A percentile compares a stretch with the other conserved stretches of the same genome.
Conservation (phyloP, 73 alveolate genomes). For the Effrenium voratum region DNA sequence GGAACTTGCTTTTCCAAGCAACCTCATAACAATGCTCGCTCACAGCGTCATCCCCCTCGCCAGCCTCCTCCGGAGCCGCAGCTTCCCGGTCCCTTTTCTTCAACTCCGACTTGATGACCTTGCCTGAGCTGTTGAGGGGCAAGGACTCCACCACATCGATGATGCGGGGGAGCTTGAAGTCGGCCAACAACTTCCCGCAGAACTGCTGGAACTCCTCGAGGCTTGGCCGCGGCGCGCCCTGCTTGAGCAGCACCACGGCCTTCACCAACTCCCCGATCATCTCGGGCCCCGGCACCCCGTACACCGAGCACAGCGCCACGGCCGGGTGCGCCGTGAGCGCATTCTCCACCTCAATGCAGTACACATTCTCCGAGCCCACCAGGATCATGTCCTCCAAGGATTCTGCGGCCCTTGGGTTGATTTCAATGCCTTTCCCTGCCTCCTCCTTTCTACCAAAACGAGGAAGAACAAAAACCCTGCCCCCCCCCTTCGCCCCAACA, state of each 20-base stretch:
- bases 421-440: no score
- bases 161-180: conserved; percentile 56
- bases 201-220: conserved; percentile 18
- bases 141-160: conserved; percentile 41
- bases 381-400: conserved; percentile 73
- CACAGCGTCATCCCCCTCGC: neutral
- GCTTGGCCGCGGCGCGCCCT: conserved; percentile 56
- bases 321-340: conserved; percentile 55
- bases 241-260: conserved; percentile 52
- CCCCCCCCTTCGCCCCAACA: no score
- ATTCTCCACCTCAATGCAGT: conserved; percentile 71
- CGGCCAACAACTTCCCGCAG: conserved; percentile 54
- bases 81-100: conserved; percentile 30
- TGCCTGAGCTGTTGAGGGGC: conserved; percentile 71
- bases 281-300: conserved; percentile 83
- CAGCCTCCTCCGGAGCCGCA: neutral
- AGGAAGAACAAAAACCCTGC: no score
- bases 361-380: conserved; percentile 66
- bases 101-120: conserved; percentile 55
- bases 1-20: conserved; percentile 41
- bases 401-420: no score
- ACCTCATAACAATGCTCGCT: conserved; percentile 42
- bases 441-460: no score
- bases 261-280: conserved; percentile 84
- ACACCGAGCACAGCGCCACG: conserved; percentile 65